A percentile compares a stretch with the other conserved stretches of the same genome.
phyloP scores from a whole-genome alignment of 2,329 filamentous ascomycete genomes.

The Fusarium miscanthi region DNA sequence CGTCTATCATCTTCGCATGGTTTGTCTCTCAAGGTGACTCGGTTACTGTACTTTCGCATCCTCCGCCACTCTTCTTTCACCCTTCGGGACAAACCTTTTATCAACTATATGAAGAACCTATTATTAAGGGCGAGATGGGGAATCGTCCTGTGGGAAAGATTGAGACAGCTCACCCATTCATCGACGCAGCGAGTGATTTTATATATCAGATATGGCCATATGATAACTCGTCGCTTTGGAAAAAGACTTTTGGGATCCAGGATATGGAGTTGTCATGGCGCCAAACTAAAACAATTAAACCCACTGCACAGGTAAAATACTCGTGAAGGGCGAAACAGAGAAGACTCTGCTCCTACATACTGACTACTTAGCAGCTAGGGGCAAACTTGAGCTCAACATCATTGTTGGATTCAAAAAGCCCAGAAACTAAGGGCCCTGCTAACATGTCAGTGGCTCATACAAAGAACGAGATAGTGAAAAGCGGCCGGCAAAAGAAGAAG shows the following conservation, averaged over 20 bases:
- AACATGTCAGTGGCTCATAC: neutral
- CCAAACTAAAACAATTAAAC: neutral
- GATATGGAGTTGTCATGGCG: neutral
- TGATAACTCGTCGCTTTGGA: constrained; percentile 12
- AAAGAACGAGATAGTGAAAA: neutral
- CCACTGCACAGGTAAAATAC: neutral
- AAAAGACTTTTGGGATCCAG: neutral
- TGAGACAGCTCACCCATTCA: neutral
- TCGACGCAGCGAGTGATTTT: neutral
- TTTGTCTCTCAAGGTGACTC: constrained; percentile 16
- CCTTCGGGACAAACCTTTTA: constrained; percentile 21
- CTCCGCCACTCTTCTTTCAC: constrained; percentile 30
- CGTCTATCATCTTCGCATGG: constrained; percentile 35
- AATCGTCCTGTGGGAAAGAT: constrained; percentile 12
- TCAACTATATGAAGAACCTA: constrained; percentile 31
- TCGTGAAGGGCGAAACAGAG: neutral
- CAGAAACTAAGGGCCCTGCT: neutral
- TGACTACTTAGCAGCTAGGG: neutral
- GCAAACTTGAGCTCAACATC: neutral
- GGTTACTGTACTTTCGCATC: constrained; percentile 24
- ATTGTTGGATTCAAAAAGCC: neutral
- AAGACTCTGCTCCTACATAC: neutral
- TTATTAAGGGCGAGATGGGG: constrained; percentile 23
- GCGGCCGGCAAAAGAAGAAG: neutral
- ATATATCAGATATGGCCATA: constrained; percentile 33